Conservation (phyloP, 306 rosid species). For the Astragalus membranaceus region DNA sequence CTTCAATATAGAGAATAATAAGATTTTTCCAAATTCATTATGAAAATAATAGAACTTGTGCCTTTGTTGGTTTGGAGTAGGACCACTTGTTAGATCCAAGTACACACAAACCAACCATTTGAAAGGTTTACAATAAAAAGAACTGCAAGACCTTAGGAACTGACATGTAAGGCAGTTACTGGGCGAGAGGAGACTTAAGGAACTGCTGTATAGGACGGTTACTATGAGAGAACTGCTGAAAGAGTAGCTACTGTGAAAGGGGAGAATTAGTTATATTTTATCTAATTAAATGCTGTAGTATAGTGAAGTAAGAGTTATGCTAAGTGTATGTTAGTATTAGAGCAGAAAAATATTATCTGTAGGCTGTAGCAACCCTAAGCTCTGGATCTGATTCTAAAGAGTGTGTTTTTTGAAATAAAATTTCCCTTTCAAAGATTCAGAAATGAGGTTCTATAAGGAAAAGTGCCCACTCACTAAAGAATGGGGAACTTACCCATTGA, state of each 20-base stretch:
- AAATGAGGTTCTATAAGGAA: too few relatives aligned
- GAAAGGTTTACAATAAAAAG: not conserved
- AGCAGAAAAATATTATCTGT: too few relatives aligned
- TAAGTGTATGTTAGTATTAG: too few relatives aligned
- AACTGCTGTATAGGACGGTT: not conserved
- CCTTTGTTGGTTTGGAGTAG: not conserved
- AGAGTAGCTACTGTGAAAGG: not conserved
- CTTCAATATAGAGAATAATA: constrained; percentile 1
- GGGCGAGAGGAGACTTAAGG: not conserved
- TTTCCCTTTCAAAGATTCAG: too few relatives aligned
- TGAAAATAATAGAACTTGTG: not conserved
- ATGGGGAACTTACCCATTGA: not conserved
- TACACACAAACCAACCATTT: not conserved
- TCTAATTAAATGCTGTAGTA: not conserved
- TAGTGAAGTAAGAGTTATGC: too few relatives aligned
- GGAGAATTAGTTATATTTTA: not conserved
- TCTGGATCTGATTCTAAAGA: too few relatives aligned
- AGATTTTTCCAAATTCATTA: not conserved
- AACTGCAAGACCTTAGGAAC: not conserved
- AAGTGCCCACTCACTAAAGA: not conserved
- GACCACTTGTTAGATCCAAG: not conserved
- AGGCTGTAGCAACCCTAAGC: too few relatives aligned
- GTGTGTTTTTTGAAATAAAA: too few relatives aligned
- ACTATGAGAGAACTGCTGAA: not conserved
- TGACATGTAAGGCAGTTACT: not conserved